A percentile compares a stretch with the other conserved stretches of the same genome.
Conservation (phyloP, 345 rosid species). For the Eucalyptus albens region DNA sequence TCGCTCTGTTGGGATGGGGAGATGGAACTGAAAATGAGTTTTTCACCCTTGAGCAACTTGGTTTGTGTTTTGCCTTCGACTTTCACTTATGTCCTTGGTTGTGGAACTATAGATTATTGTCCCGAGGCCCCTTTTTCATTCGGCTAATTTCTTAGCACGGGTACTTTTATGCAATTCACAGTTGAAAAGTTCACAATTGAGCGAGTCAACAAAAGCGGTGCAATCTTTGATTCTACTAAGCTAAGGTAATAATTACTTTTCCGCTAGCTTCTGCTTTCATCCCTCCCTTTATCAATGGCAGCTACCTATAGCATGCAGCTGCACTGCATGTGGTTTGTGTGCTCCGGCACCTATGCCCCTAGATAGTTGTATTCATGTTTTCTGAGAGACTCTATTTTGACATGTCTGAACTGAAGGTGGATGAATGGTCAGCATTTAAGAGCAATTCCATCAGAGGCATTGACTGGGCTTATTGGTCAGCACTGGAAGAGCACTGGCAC, state of each 20-base stretch:
- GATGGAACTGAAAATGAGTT: conserved; percentile 97
- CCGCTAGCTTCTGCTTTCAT: not conserved
- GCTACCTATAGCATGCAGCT: not conserved
- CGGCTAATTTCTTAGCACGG: not conserved
- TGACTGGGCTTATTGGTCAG: conserved; percentile 63
- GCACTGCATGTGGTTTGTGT: not conserved
- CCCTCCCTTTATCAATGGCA: not conserved
- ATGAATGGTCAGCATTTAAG: conserved; percentile 93
- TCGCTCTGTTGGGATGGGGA: conserved; percentile 98
- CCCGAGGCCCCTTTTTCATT: not conserved
- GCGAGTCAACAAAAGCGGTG: conserved; percentile 88
- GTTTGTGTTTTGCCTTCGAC: conserved; percentile 13
- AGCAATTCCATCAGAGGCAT: conserved; percentile 50
- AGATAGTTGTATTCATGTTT: not conserved
- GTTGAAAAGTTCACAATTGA: conserved; percentile 78
- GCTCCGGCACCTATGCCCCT: not conserved
- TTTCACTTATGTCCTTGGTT: not conserved
- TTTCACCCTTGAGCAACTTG: conserved; percentile 73
- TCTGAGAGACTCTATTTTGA: not conserved
- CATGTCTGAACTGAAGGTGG: conserved; percentile 46
- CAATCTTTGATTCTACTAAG: conserved; percentile 74
- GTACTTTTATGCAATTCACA: conserved; percentile 17
- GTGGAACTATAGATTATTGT: not conserved
- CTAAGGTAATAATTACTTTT: conserved; percentile 37
- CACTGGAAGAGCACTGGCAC: conserved; percentile 68